Base-by-base conservation (phyloP, 2,329 filamentous ascomycete species). In the Fusarium multiceps region DNA sequence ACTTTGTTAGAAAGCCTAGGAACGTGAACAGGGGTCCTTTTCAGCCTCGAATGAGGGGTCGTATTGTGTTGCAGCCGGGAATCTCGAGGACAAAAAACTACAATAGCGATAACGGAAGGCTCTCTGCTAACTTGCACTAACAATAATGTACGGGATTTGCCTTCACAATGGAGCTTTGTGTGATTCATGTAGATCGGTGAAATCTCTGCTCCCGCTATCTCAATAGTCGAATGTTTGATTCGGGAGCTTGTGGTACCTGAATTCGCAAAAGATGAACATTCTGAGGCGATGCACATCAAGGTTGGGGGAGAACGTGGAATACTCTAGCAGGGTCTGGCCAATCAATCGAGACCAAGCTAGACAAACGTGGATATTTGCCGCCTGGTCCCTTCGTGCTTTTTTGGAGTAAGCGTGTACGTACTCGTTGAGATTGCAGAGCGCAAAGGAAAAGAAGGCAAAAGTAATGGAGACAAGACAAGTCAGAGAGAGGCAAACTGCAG, bases 241-340 rank as follows among this genome's bases (percentile, higher is more conserved):
- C 63, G 48, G 50, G 25, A 55, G 46, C 47, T 63, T 67, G 53
- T 66, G 66, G 66, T 69, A 69, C 66, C 67, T 70, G 58, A 49
- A 56, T 40, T 59, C 67, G 67, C 58, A 71, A 64, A 51, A 55
- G 42, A 64, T 48, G 32, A 67, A 51, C 59, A 25, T 45, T 50
- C 23, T 63, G 68, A 68, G 68, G 68, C 60, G 60, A 66, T 63
- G 47, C 56, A 55, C 34, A 41, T 66, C 14, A 51, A 68, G 51
- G 43, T 66, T 53, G 51, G 62, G 47, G 47, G 46, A 43, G 28
- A 57, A 69, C 63, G 55, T 75, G 69, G 68, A 74, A 75, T 62
- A 41, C 63, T 75, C 68, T 71, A 68, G 73, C 58, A 74, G 56
- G 41, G 53, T 48, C 56, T 47, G 25, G 45, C 73, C 73, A 75